Evolutionary conservation across 2,329 filamentous ascomycete species (phyloP), one percentile per base, ranked within the genome.

Genomic region (Metarhizium anisopliae): DNA sequence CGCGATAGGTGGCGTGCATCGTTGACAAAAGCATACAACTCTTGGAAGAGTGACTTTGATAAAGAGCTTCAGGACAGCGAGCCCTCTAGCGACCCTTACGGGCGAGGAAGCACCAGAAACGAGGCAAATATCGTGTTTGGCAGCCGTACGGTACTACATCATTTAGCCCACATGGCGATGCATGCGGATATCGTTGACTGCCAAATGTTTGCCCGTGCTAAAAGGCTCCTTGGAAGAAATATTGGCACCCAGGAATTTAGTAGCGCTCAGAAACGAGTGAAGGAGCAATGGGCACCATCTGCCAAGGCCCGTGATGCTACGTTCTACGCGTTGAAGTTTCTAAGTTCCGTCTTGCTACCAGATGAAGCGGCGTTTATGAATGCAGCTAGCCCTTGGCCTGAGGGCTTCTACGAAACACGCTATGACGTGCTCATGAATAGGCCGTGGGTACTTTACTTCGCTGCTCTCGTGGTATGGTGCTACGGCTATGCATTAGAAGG

Each of bases 111-210:
- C 77, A 63, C 65, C 63, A 83, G 88, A 59, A 86, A 86, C 62
- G 78, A 83, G 57, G 72, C 76, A 53, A 82, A 78, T 55, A 73
- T 81, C 14, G 85, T 95, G 35, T 93, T 94, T 63, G 90, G 96
- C 68, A 91, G 87, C 59, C 84, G 90, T 20, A 95, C 88, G 2
- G 93, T 96, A 32, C 77, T 97, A 49, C 92, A 97, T 67, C 90
- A 95, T 64, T 77, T 99, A 13, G 94, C 94, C 0, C 94, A 97
- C 70, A 96, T 99, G 90, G 90, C 91, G 3, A 96, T 96, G 81
- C 91, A 97, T 66, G 91, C 95, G 29, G 93, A 97, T 66, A 90
- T 97, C 54, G 89, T 95, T n/a, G 93, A 97, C 69, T 93, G 91
- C 65, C 93, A 97, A 71, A 95, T 97, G 61, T 96, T 94, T 69